Percentiles rank a stretch among this genome's conserved stretches.
Conservation (phyloP, 225 moss, liverwort and hornwort genomes). For the Bryoerythrophyllum caledonicum region DNA sequence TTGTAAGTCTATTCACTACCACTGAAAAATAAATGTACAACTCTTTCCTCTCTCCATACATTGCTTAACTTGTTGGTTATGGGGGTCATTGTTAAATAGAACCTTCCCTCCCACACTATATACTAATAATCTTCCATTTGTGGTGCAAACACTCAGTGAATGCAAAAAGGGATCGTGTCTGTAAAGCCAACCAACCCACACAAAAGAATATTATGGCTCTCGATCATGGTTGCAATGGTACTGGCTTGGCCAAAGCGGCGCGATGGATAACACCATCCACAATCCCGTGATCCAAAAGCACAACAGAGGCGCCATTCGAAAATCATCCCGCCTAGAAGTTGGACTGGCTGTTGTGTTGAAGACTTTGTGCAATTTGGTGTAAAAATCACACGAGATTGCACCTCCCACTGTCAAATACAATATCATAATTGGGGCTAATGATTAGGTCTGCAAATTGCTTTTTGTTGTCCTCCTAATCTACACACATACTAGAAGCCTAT, state of each 20-base stretch:
- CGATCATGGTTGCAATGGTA: slow-evolving; percentile 17
- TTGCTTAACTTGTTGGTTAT: no score
- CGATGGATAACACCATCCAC: not conserved
- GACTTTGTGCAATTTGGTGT: not conserved
- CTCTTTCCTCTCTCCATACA: no score
- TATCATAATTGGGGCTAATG: not conserved
- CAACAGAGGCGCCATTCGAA: not conserved
- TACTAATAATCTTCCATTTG: no score
- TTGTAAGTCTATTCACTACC: no score
- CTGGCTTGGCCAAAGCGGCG: slow-evolving; percentile 8
- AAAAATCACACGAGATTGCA: not conserved
- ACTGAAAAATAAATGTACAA: no score
- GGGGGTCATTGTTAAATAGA: no score
- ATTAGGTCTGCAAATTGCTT: not conserved
- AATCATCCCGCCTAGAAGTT: not conserved
- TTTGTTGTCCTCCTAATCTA: no score
- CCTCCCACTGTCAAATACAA: not conserved
- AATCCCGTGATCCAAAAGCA: not conserved
- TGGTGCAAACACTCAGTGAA: no score
- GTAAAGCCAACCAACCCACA: not conserved
- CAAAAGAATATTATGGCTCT: not conserved
- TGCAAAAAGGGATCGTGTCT: not conserved
- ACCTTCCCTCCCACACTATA: no score
- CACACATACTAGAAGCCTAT: not conserved
- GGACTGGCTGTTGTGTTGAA: not conserved